Evolutionary conservation across 2,329 filamentous ascomycete species (phyloP).

Genomic region (Scleromitrula shiraiana): DNA sequence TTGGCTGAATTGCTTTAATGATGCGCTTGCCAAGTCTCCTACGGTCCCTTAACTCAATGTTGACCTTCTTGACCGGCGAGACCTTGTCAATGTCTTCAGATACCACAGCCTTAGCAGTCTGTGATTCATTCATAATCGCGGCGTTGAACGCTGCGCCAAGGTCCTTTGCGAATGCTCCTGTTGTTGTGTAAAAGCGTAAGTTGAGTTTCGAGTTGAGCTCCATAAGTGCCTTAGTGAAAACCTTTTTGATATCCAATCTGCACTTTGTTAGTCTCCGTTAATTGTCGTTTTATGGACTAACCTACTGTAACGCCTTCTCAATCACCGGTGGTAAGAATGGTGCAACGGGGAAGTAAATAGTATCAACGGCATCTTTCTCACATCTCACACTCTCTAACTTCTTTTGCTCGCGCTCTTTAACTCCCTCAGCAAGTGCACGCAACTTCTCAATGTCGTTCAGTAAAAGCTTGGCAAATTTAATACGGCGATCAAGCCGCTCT

Average conservation of each 20-base stretch:
- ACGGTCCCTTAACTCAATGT: slow-evolving; percentile 66
- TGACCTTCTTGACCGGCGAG: slow-evolving; percentile 33
- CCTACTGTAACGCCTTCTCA: slow-evolving; percentile 74
- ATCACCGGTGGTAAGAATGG: slow-evolving; percentile 70
- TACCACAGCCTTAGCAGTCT: slow-evolving; percentile 16
- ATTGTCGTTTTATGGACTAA: slow-evolving; percentile 21
- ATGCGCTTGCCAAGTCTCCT: slow-evolving; percentile 85
- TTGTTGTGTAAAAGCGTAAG: slow-evolving; percentile 47
- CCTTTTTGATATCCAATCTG: slow-evolving; percentile 55
- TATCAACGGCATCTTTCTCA: slow-evolving; percentile 73
- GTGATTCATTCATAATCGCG: slow-evolving; percentile 35
- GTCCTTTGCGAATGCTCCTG: slow-evolving; percentile 48
- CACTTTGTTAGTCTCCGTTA: slow-evolving; percentile 32
- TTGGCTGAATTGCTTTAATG: slow-evolving; percentile 71
- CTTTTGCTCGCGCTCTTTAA: slow-evolving; percentile 67
- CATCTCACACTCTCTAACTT: slow-evolving; percentile 72
- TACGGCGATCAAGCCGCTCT: slow-evolving; percentile 67
- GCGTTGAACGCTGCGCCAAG: slow-evolving; percentile 45
- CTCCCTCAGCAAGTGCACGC: slow-evolving; percentile 57
- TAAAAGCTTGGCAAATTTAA: slow-evolving; percentile 77
- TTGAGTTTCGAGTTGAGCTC: slow-evolving; percentile 46
- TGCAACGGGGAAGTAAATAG: slow-evolving; percentile 83
- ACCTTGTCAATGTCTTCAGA: slow-evolving; percentile 28
- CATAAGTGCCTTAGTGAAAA: slow-evolving; percentile 47
- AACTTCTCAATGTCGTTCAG: slow-evolving; percentile 72